Evolutionary conservation across 768 basidiomycete species (phyloP), one percentile per base, ranked within the genome.

Genomic region (Phanerochaete sordida): DNA sequence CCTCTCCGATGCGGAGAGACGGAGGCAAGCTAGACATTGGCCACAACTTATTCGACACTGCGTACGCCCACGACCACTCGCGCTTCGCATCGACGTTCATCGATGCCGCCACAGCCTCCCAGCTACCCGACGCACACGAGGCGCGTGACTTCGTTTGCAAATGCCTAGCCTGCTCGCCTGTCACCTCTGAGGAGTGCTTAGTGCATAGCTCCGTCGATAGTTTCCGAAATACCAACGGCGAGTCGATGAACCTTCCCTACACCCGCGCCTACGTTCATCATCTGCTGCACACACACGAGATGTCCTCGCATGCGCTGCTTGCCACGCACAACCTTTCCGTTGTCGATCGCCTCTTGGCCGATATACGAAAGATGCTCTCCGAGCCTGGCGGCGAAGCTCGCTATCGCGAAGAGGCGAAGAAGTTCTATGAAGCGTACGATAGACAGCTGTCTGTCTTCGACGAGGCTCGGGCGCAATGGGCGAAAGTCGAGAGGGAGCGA

Each of bases 221-320:
- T 6, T 30, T 51, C 43, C 39, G 44, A 27, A 30, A 27, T 11
- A 15, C 23, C 13, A 24, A 44, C 76, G 62, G 78, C 4, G 78
- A 81, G 15, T 3, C 58, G 23, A 51, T 43, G 16, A 54, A 60
- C 26, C 64, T 67, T 11, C 70, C 76, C 0, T 75, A 70, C 62
- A 77, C 74, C n/a, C 73, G 77, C 23, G 88, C 89, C 2, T 95
- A 95, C 64, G 53, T 93, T 30, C 91, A 95, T 68, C 93, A 95
- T 65, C 82, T 95, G 15, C 75, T 94, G 35, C 86, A 88, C 54
- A 93, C 93, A 6, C 93, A 95, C 71, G 93, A 95, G 71, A 94
- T 95, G 93, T 84, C 87, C 0, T 87, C 91, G 0, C 91, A 95
- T 64, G 69, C 90, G 3, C 71, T 94, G 24, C 81, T 95, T 19